Base-by-base conservation (phyloP, 2,329 filamentous ascomycete genomes). In the Cercospora zeina region DNA sequence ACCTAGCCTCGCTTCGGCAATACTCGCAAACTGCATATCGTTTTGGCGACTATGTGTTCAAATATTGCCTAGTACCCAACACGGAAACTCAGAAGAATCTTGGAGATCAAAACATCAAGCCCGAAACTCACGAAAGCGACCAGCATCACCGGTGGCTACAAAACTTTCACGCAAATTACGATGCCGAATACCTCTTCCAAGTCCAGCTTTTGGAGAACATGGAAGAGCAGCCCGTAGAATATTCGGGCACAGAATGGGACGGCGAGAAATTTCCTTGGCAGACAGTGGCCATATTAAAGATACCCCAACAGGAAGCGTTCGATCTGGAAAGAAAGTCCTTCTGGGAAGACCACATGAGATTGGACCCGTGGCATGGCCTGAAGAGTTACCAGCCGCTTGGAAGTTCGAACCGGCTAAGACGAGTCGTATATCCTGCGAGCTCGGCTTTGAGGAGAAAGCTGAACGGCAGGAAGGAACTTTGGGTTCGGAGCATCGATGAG, bases 21-120 rank as follows among this genome's bases (percentile, higher is more conserved):
- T 81, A 82, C 70, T 79, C 78, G 0, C 80, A 82, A 67, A 77
- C 75, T 13, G 78, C 80, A 0, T 81, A 80, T 66, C 78, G 78
- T 21, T 82, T 79, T 63, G 80, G 80, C 19, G 73, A 78, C 55
- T 80, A 80, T 61, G 75, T 82, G 1, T 74, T 76, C 55, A 83
- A 82, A 64, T 81, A 80, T 64, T 76, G 75, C 57, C 74, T 82
- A 30, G 75, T 80, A 5, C 80, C 80, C 0, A 75, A 72, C 13
- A 71, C 71, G 2, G 71, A 77, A 4, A 77, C 73, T 1, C 77
- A 81, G 67, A 73, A 73, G 53, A 77, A 76, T 55, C 72, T 78
- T 1, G 73, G 73, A 37, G 73, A 75, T 16, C 74, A 80, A 61
- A 75, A 70, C 0, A 72, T 78, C 36, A 76, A 76, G 37, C 71